Evolutionary conservation across 495 filamentous ascomycete genomes (phyloP).

Genomic region (Entonaema liquescens): DNA sequence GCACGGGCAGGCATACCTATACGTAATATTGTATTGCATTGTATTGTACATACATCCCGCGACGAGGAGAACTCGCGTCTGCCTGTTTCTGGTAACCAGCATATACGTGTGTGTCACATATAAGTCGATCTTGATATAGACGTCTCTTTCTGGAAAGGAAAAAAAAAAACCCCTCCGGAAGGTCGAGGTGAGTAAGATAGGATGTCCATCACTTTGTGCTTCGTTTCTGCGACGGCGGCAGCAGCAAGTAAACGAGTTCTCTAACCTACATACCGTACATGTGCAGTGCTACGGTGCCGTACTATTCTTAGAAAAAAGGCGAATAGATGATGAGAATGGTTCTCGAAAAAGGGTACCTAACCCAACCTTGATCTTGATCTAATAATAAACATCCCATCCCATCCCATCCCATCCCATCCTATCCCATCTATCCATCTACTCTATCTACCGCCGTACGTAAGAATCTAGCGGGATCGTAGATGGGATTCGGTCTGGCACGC

Average conservation of each 20-base stretch:
- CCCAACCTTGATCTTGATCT: background rate
- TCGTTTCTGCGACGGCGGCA: background rate
- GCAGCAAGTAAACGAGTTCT: background rate
- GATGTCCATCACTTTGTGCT: background rate
- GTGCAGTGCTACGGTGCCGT: background rate
- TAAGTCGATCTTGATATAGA: no score
- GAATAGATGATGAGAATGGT: background rate
- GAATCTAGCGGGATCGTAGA: conserved; percentile 24
- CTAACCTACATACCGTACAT: background rate
- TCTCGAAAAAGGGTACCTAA: background rate
- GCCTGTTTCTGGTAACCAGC: no score
- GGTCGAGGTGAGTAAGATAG: background rate
- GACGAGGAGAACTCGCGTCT: no score
- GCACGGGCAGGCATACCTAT: background rate
- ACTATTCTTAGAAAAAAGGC: background rate
- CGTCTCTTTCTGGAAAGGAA: no score
- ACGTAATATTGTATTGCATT: no score
- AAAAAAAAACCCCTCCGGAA: background rate
- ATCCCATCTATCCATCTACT: background rate
- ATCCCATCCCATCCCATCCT: no score
- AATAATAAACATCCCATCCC: background rate
- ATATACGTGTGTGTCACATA: no score
- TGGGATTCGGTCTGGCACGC: conserved; percentile 21
- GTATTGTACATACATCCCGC: no score
- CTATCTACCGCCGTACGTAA: background rate